Conservation (phyloP, 495 filamentous ascomycete species). For the Aspergillus cavernicola region DNA sequence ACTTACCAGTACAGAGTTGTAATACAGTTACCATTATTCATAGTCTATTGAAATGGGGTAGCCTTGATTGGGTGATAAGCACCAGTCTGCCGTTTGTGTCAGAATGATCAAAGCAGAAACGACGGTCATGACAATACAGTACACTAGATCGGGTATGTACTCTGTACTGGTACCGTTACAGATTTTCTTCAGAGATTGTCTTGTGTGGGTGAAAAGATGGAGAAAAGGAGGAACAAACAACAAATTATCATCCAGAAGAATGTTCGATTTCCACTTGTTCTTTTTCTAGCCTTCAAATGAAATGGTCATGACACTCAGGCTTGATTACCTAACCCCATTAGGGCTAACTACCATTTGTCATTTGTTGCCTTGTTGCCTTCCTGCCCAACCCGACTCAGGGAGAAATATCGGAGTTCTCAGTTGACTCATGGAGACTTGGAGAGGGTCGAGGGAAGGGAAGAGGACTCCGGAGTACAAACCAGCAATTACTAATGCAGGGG, state of each 20-base stretch:
- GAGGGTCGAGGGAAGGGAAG: too few species aligned
- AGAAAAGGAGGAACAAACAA: background rate
- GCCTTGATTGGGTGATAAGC: background rate
- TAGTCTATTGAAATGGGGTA: background rate
- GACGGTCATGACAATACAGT: background rate
- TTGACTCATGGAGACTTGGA: too few species aligned
- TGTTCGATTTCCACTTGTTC: constrained; percentile 7
- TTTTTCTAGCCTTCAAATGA: background rate
- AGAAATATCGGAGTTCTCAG: too few species aligned
- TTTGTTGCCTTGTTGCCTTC: background rate
- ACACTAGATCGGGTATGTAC: background rate
- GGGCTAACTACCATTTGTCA: too few species aligned
- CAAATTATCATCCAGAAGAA: constrained; percentile 4
- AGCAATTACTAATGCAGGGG: background rate
- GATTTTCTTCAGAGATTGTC: background rate
- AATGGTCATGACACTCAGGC: background rate
- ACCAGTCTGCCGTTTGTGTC: background rate
- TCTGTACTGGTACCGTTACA: background rate
- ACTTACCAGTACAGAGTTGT: background rate
- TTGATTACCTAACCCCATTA: background rate
- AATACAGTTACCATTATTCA: background rate
- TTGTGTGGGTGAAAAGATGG: background rate
- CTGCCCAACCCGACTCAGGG: background rate
- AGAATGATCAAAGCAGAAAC: background rate
- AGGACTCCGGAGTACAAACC: too few species aligned